Evolutionary conservation across 2,329 filamentous ascomycete genomes (phyloP).

Genomic region (Rhynchosporium secalis): DNA sequence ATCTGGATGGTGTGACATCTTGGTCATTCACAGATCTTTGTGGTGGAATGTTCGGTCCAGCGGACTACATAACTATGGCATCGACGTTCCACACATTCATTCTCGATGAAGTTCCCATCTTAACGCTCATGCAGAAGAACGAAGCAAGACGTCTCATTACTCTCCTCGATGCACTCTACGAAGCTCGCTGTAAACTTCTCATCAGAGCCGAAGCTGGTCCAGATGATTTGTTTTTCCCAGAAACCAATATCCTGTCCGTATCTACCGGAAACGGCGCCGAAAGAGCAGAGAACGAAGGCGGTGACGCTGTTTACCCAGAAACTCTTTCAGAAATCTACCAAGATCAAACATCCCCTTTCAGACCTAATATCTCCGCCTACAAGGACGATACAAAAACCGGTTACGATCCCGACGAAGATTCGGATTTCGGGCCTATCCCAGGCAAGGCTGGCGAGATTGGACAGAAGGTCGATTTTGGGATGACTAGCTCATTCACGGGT

Average conservation of each 20-base stretch:
- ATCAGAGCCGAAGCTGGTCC: constrained; percentile 67
- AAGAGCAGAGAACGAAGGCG: constrained; percentile 39
- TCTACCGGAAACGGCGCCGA: constrained; percentile 38
- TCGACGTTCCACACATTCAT: constrained; percentile 79
- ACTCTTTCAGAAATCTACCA: constrained; percentile 75
- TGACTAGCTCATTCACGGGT: constrained; percentile 69
- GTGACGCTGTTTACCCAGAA: constrained; percentile 62
- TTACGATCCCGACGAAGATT: constrained; percentile 59
- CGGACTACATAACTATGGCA: constrained; percentile 80
- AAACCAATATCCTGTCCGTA: constrained; percentile 40
- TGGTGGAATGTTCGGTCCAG: constrained; percentile 65
- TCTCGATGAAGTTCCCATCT: constrained; percentile 66
- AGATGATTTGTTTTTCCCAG: constrained; percentile 77
- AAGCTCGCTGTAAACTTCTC: constrained; percentile 75
- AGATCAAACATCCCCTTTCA: constrained; percentile 73
- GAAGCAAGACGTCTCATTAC: constrained; percentile 81
- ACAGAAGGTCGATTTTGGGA: constrained; percentile 59
- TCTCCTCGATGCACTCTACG: constrained; percentile 76
- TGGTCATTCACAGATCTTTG: constrained; percentile 73
- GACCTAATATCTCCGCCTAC: constrained; percentile 74
- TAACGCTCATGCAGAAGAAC: constrained; percentile 71
- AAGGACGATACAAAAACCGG: constrained; percentile 47
- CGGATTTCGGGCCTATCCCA: constrained; percentile 49
- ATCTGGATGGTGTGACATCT: constrained; percentile 56
- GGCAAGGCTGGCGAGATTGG: constrained; percentile 43